Conservation (phyloP, 257 asterid genomes). For the Capsicum pubescens region DNA sequence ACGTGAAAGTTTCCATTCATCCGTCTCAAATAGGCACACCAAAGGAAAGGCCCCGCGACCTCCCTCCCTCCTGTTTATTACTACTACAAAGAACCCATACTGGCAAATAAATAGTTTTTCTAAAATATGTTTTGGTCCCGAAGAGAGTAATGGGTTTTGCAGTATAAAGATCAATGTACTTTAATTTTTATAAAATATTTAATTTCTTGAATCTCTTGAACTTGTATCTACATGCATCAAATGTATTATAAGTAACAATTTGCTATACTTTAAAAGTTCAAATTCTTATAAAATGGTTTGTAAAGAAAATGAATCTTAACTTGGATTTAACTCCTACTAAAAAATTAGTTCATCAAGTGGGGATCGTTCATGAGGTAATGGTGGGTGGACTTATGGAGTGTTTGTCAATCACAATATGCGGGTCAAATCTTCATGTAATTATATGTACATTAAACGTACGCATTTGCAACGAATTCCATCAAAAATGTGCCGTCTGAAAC, state of each 20-base stretch:
- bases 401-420: too few species aligned
- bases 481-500: too few species aligned
- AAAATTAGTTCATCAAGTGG: too few species aligned
- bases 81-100: background rate
- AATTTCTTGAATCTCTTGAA: background rate
- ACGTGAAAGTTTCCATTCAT: too few species aligned
- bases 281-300: background rate
- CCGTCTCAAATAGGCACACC: too few species aligned
- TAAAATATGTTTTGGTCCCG: background rate
- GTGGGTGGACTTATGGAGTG: too few species aligned
- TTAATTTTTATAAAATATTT: constrained; percentile 11
- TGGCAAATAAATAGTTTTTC: background rate
- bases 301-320: background rate
- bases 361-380: too few species aligned
- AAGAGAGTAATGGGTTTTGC: background rate
- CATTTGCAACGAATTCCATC: too few species aligned
- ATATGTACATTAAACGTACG: too few species aligned
- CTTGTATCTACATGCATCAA: background rate
- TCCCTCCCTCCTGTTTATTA: too few species aligned
- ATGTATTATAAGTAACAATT: background rate
- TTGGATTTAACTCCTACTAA: background rate
- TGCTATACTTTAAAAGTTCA: background rate
- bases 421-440: too few species aligned
- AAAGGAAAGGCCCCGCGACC: too few species aligned
- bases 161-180: background rate